Evolutionary conservation across 1,284 basidiomycete genomes (phyloP).

Genomic region (Heterobasidion annosum): DNA sequence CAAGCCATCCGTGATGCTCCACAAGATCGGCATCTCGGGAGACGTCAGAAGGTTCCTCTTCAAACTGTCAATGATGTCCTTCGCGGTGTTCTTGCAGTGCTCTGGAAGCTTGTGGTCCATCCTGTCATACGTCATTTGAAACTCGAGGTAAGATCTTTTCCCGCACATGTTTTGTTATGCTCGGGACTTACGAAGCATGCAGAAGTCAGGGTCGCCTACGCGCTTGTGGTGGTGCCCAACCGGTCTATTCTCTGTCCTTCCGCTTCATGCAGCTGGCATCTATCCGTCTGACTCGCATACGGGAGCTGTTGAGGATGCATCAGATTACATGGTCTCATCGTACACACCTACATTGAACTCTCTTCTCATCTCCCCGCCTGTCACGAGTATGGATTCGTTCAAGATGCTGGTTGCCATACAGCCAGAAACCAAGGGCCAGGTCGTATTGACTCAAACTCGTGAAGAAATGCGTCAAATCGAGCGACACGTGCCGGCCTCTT

Average conservation of each 20-base stretch:
- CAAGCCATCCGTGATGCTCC: too few relatives aligned
- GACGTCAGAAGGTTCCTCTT: not conserved
- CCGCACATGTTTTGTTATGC: not conserved
- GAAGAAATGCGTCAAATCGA: not conserved
- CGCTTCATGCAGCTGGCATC: slow-evolving; percentile 17
- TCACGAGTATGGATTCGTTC: not conserved
- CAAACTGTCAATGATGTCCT: not conserved
- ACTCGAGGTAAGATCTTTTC: not conserved
- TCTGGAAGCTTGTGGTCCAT: not conserved
- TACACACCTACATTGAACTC: slow-evolving; percentile 12
- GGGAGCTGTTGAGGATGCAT: slow-evolving; percentile 1
- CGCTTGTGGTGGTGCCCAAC: slow-evolving; percentile 11
- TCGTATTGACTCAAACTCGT: not conserved
- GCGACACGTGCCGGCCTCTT: not conserved
- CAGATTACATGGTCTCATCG: slow-evolving; percentile 15
- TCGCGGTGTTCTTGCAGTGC: not conserved
- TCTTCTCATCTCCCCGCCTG: not conserved
- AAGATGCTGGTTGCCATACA: not conserved
- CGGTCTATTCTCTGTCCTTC: slow-evolving; percentile 13
- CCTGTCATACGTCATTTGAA: not conserved
- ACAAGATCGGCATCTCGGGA: too few relatives aligned
- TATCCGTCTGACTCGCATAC: slow-evolving; percentile 1
- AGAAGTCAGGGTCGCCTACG: slow-evolving; percentile 6
- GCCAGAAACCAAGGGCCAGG: not conserved
- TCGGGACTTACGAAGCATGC: not conserved